These are phyloP conservation scores for Anisodus acutangulus DNA, from an alignment of 257 asterid genomes.

Conservation along the genomic window DNA sequence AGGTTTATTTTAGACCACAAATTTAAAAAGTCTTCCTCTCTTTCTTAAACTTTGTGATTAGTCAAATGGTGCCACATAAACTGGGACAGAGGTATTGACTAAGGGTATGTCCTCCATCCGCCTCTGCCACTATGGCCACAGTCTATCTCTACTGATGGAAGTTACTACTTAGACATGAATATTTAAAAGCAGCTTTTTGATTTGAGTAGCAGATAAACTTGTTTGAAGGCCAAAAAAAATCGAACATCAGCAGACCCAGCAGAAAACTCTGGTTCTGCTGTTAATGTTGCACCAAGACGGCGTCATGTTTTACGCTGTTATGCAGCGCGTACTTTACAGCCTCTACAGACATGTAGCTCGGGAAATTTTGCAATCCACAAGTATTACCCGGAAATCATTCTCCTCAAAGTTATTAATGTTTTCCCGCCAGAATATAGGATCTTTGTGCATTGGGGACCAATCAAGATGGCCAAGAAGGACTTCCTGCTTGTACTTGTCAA, in stretches of 20 bases:
- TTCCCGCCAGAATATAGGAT: slow-evolving; percentile 81
- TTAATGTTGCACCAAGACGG: background rate
- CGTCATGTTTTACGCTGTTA: background rate
- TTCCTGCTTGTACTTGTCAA: slow-evolving; percentile 86
- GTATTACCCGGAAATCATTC: slow-evolving; percentile 85
- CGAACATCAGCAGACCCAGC: background rate
- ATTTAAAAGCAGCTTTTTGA: background rate
- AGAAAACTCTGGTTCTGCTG: background rate
- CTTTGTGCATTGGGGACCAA: slow-evolving; percentile 97
- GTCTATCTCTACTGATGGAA: background rate
- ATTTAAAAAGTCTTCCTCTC: no score
- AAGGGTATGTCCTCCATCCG: background rate
- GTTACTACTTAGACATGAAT: background rate
- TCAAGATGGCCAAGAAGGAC: slow-evolving; percentile 91
- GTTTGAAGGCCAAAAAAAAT: background rate
- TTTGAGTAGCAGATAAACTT: background rate
- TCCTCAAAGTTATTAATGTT: slow-evolving; percentile 73
- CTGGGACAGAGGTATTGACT: no score
- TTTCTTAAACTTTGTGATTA: no score
- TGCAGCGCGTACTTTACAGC: background rate
- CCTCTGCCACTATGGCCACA: background rate
- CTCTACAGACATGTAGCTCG: background rate
- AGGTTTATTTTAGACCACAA: no score
- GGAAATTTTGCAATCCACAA: background rate
- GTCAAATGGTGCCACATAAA: no score